Conservation (phyloP, 768 basidiomycete species). For the Suillus bovinus region DNA sequence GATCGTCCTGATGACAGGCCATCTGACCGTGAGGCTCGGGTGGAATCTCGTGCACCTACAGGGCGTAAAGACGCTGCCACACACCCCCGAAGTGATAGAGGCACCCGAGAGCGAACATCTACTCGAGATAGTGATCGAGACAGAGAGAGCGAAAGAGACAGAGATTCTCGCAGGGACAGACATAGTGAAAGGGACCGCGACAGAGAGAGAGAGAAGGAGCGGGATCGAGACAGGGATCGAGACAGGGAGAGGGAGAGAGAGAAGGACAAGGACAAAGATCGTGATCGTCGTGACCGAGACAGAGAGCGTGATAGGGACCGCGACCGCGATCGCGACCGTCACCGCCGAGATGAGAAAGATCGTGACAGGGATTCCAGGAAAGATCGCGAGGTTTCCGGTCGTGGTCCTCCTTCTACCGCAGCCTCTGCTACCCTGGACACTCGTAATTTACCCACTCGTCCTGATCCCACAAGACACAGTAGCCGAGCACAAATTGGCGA, state of each 20-base stretch:
- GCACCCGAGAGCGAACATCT: constrained; percentile 42
- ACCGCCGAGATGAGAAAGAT: constrained; percentile 62
- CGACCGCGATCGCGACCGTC: constrained; percentile 44
- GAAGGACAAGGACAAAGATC: constrained; percentile 40
- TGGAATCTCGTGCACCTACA: constrained; percentile 45
- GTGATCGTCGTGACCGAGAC: constrained; percentile 40
- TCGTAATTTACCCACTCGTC: constrained; percentile 55
- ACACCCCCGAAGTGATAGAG: constrained; percentile 51
- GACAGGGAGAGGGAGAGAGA: constrained; percentile 40
- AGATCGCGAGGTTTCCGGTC: constrained; percentile 49
- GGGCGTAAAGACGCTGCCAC: constrained; percentile 53
- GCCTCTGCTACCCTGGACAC: constrained; percentile 45
- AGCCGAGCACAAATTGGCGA: constrained; percentile 46
- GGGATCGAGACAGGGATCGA: constrained; percentile 48
- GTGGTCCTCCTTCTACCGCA: constrained; percentile 35
- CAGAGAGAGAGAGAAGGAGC: constrained; percentile 46
- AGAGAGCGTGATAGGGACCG: constrained; percentile 53
- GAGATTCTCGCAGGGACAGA: constrained; percentile 48
- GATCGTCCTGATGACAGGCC: constrained; percentile 53
- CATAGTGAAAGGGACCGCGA: constrained; percentile 49
- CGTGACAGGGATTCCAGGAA: constrained; percentile 65
- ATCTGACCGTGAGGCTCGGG: constrained; percentile 48
- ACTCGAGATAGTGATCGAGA: constrained; percentile 37
- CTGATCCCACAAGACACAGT: constrained; percentile 60
- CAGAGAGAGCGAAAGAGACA: constrained; percentile 46